Evolutionary conservation across 352 stramenopile species (phyloP).

Genomic region (Thalassiosira mediterranea): DNA sequence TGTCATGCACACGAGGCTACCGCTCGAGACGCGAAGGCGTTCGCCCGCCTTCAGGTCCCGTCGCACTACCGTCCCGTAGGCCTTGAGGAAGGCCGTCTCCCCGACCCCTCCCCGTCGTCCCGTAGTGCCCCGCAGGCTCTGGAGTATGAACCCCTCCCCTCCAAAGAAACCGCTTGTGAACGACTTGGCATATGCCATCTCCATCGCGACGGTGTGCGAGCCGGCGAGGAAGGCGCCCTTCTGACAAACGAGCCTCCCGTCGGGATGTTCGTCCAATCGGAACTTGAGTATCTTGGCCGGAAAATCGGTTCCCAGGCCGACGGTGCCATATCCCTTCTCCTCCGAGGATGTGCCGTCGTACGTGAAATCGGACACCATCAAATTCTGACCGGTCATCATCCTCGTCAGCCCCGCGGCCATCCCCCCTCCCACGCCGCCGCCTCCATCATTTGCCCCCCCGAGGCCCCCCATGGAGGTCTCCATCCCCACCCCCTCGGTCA

Average conservation of each 20-base stretch:
- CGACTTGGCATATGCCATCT: constrained; percentile 92
- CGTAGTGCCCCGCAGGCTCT: constrained; percentile 83
- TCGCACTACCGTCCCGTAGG: constrained; percentile 88
- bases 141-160: constrained; percentile 93
- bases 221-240: constrained; percentile 92
- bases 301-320: constrained; percentile 90
- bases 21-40: constrained; percentile 90
- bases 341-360: constrained; percentile 40
- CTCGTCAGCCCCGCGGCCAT: constrained; percentile 88
- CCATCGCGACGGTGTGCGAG: constrained; percentile 90
- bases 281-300: constrained; percentile 90
- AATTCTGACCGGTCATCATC: constrained; percentile 83
- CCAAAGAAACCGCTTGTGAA: constrained; percentile 93
- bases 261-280: constrained; percentile 87
- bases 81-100: constrained; percentile 88
- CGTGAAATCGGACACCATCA: constrained; percentile 84
- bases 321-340: constrained; percentile 70
- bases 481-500: constrained; percentile 91
- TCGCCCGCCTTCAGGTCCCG: constrained; percentile 87
- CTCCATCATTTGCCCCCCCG: not conserved
- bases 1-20: constrained; percentile 91
- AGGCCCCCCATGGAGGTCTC: constrained; percentile 88
- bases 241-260: constrained; percentile 90
- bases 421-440: constrained; percentile 31
- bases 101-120: constrained; percentile 62